Evolutionary conservation across 2,329 filamentous ascomycete species (phyloP).

Genomic region (Claviceps humidiphila): DNA sequence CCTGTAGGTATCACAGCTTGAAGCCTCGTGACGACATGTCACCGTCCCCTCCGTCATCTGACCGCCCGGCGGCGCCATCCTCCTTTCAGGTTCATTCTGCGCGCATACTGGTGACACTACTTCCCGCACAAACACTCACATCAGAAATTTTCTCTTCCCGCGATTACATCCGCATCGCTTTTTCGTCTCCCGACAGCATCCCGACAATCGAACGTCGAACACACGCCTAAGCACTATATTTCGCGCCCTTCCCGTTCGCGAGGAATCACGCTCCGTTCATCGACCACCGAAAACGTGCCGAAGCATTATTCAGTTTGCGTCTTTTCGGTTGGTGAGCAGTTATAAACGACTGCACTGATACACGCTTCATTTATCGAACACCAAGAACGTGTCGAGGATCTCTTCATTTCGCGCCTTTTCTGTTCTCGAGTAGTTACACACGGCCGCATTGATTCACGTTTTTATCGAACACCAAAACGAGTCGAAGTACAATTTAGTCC

Average conservation of each 20-base stretch:
- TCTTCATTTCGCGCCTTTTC: background rate
- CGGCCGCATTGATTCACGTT: background rate
- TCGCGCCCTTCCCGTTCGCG: background rate
- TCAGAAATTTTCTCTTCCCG: background rate
- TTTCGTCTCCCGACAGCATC: background rate
- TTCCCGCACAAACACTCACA: background rate
- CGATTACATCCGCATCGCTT: too few species aligned
- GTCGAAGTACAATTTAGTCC: background rate
- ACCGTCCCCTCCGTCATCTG: slow-evolving; percentile 10
- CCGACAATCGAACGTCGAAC: background rate
- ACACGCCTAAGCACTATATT: background rate
- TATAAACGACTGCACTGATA: background rate
- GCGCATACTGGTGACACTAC: background rate
- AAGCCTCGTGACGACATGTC: slow-evolving; percentile 8
- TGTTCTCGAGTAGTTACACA: background rate
- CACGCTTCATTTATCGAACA: background rate
- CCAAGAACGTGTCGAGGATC: background rate
- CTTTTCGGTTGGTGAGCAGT: background rate
- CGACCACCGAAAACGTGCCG: background rate
- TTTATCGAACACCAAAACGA: background rate
- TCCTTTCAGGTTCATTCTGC: background rate
- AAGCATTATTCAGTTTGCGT: background rate
- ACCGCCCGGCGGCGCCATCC: slow-evolving; percentile 4
- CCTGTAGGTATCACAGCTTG: slow-evolving; percentile 7
- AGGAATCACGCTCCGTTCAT: background rate